Base-by-base conservation (phyloP, 1,284 basidiomycete genomes). In the Ceratobasidium sp. region DNA sequence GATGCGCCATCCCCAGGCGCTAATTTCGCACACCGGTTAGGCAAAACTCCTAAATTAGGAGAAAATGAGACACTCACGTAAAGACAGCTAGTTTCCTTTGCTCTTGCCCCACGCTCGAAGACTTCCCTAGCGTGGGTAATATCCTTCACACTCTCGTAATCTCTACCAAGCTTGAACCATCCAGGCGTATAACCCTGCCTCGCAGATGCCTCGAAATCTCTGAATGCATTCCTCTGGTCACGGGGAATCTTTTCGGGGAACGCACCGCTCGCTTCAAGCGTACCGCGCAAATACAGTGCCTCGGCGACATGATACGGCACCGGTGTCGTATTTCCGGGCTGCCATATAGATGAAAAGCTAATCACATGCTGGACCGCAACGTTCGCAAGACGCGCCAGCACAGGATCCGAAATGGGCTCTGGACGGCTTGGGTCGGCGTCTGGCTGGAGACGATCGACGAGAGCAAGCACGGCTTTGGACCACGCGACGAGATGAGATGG, bases 71-170 rank as follows among this genome's bases (percentile, higher is more conserved):
- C 9, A 89, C 92, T 80, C 80, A 94, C 93, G 81, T 96, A 96
- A 76, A 91, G 84, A 82, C 90, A 94, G 69, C 90, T 90, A 74
- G 92, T 92, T 64, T 95, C 92, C 22, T 87, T 88, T 19, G 86
- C 83, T 76, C 89, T 89, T 41, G 90, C 87, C 0, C 94, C 96
- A 7, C 93, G 87, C 78, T 94, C 91, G 80, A 96, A 97, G 78
- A 94, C 96, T 51, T 94, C 92, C 59, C 85, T 87, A 0, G 96
- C 95, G 48, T 91, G 88, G 0, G 81, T 76, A 1, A 87, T 75
- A 81, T 97, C 94, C 29, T 89, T 89, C 76, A 97, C 95, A 69
- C 89, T 90, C 84, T 98, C 97, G 81, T 98, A 98, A 79, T 98
- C 96, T 33, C 92, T 85, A 0, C 95, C 96, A 1, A 98, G 88